phyloP scores from a whole-genome alignment of 108 stramenopile genomes.

The Skeletonema costatum region DNA sequence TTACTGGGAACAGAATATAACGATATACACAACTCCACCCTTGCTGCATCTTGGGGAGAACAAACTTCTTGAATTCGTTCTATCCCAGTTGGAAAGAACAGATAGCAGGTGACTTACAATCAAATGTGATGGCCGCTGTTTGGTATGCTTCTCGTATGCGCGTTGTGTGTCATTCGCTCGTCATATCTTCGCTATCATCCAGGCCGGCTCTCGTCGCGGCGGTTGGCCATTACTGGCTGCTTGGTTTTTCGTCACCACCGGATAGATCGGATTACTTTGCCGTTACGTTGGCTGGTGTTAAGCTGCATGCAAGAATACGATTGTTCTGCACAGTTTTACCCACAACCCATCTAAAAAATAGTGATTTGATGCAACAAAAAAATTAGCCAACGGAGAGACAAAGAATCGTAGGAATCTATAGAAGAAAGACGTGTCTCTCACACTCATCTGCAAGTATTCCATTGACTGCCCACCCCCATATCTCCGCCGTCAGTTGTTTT shows the following conservation, averaged over 20 bases:
- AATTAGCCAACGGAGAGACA: neutral
- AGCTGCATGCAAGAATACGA: conserved; percentile 93
- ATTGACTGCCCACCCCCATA: conserved; percentile 74
- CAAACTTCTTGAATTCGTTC: conserved; percentile 91
- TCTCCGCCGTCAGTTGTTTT: conserved; percentile 25
- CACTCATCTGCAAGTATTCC: conserved; percentile 97
- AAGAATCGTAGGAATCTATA: neutral
- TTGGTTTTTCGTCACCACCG: neutral
- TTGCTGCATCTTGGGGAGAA: conserved; percentile 80
- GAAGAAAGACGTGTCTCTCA: conserved; percentile 76
- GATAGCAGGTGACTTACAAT: conserved; percentile 96
- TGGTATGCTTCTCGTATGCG: neutral
- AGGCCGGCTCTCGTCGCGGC: neutral
- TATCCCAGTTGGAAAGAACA: conserved; percentile 96
- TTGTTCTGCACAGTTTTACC: conserved; percentile 96
- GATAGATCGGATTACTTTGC: neutral
- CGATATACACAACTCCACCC: conserved; percentile 47
- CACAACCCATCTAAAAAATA: conserved; percentile 21
- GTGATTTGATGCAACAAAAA: neutral
- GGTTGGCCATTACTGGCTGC: neutral
- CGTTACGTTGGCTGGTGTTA: conserved; percentile 57
- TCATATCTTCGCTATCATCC: conserved; percentile 22
- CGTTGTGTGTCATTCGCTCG: neutral
- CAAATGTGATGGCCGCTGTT: conserved; percentile 78
- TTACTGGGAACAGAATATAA: neutral